phyloP scores from a whole-genome alignment of 352 stramenopile species.

The Phytophthora constricta region DNA sequence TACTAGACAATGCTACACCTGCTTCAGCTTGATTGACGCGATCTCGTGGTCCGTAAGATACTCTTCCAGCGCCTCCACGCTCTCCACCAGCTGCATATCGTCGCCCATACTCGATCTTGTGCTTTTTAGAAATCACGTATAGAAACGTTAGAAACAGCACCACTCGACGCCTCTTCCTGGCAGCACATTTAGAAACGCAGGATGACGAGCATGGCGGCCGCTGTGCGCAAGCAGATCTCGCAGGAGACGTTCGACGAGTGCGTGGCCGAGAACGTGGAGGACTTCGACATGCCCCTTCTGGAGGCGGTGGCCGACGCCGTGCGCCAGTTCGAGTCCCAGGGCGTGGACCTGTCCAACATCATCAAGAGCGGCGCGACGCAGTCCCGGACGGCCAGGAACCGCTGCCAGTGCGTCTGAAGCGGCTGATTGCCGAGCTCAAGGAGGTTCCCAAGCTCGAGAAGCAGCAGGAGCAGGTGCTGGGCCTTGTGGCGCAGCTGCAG shows the following conservation, averaged over 20 bases:
- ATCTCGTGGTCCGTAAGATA: slow-evolving; percentile 63
- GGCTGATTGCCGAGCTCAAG: slow-evolving; percentile 39
- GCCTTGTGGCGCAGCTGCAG: slow-evolving; percentile 37
- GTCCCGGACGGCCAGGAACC: slow-evolving; percentile 16
- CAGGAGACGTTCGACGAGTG: slow-evolving; percentile 92
- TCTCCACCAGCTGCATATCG: slow-evolving; percentile 50
- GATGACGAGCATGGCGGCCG: slow-evolving; percentile 20
- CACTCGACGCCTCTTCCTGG: not conserved
- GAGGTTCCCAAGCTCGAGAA: slow-evolving; percentile 2
- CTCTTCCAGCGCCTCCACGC: slow-evolving; percentile 52
- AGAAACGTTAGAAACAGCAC: slow-evolving; percentile 10
- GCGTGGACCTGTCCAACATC: slow-evolving; percentile 87
- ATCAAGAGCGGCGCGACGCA: slow-evolving; percentile 52
- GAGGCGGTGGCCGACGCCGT: slow-evolving; percentile 83
- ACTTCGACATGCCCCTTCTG: slow-evolving; percentile 88
- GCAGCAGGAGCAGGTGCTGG: slow-evolving; percentile 18
- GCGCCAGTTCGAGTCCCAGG: slow-evolving; percentile 87
- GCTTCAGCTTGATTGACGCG: slow-evolving; percentile 55
- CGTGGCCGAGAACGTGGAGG: slow-evolving; percentile 90
- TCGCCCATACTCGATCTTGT: slow-evolving; percentile 18
- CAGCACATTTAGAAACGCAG: not conserved
- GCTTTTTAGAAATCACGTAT: slow-evolving; percentile 8
- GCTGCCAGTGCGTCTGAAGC: slow-evolving; percentile 42
- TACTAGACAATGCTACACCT: slow-evolving; percentile 36
- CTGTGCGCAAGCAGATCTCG: slow-evolving; percentile 71